Conservation (phyloP, 345 rosid species). For the Populus alba region DNA sequence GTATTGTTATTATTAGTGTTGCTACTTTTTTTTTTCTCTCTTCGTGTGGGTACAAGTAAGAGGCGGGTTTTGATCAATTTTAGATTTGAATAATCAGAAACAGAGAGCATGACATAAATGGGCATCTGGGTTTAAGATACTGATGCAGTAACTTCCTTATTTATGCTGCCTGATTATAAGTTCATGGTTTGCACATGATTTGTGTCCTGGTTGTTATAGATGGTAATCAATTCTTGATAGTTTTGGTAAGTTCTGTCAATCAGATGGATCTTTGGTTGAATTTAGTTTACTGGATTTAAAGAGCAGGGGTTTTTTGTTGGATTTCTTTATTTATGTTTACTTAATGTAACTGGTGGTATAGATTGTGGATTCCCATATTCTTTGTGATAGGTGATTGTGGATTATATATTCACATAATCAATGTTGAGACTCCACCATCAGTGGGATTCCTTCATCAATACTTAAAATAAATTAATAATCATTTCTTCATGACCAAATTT, state of each 20-base stretch:
- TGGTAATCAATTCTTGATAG: background rate
- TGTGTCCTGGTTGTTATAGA: background rate
- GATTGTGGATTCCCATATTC: background rate
- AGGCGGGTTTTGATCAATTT: background rate
- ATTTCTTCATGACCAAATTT: background rate
- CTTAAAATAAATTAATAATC: background rate
- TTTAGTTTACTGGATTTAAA: background rate
- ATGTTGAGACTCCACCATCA: background rate
- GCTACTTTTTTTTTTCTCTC: background rate
- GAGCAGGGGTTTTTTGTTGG: background rate
- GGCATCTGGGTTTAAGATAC: background rate
- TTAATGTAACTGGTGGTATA: background rate
- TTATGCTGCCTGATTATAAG: background rate
- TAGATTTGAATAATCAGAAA: background rate
- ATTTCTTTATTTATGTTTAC: background rate
- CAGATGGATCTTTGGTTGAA: background rate
- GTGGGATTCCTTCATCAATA: background rate
- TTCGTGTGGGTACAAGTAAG: background rate
- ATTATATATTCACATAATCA: background rate
- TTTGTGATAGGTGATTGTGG: background rate
- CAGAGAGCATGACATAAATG: background rate
- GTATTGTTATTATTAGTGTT: background rate
- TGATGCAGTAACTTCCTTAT: background rate
- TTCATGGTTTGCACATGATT: background rate
- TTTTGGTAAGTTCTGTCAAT: background rate